Base-by-base conservation (phyloP, 495 filamentous ascomycete species). In the Xylaria flabelliformis region DNA sequence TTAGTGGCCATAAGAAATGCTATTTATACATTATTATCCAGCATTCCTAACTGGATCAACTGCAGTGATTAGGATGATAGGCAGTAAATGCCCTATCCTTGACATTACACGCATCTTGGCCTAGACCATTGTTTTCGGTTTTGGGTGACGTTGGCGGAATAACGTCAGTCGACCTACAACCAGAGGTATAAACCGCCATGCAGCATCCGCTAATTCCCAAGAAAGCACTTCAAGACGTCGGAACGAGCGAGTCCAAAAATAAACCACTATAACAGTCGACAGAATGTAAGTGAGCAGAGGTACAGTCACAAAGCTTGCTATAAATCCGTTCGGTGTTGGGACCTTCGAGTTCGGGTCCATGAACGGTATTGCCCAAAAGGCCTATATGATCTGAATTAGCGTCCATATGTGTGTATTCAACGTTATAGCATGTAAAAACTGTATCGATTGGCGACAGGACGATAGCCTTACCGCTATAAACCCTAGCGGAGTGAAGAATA, bases 171-270 rank as follows among this genome's bases (percentile, higher is more conserved):
- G 53, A 6, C 26, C 26, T 32, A 29, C 26, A 6, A 17, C 53
- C 5, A 56, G 21, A 12, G 58, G 58, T 36, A 61, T 15, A 32
- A 10, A 39, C 39, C 58, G 58, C 58, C 58, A 36, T 61, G 58
- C 58, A 19, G 58, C 19, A 36, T 61, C 58, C 17, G 32, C 58
- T 5, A 61, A 15, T 39, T 39, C 58, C 32, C 58, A 39, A 36
- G 58, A 61, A 39, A 61, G 29, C 55, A 59, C 58, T 6, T 36
- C 58, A 4, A 39, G 29, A 21, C 58, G 58, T 17, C 58, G 58
- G 8, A n/a, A 39, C 10, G 58, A 61, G 32, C 58, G 58, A 21
- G 58, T 61, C 58, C 58, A 61, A 7, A 61, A 39, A 61, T 61
- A 61, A n/a, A 61, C 39, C 5, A 61, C 58, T 9, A 39, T 36